phyloP scores from a whole-genome alignment of 1,139 yeast species.

The Yamadazyma atmosphaerica region DNA sequence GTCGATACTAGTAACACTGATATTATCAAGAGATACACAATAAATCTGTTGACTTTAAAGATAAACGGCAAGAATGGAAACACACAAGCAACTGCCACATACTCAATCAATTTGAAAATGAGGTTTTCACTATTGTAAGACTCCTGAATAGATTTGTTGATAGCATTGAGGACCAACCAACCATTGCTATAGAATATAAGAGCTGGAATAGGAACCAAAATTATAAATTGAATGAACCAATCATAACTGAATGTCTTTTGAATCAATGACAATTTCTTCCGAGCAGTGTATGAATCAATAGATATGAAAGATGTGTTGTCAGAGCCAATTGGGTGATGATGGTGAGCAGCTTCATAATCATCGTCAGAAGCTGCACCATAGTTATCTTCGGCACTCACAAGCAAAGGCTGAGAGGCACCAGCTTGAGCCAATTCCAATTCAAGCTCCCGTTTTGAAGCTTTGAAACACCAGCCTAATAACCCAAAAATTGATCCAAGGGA shows the following conservation, averaged over 20 bases:
- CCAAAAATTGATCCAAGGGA: conserved; percentile 60
- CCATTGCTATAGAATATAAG: conserved; percentile 53
- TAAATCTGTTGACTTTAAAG: conserved; percentile 61
- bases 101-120: conserved; percentile 46
- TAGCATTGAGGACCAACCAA: conserved; percentile 57
- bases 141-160: conserved; percentile 72
- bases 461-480: conserved; percentile 45
- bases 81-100: conserved; percentile 41
- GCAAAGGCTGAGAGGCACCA: conserved; percentile 29
- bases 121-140: conserved; percentile 45
- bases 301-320: conserved; percentile 19
- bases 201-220: conserved; percentile 66
- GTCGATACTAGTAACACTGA: conserved; percentile 33
- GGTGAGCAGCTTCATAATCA: conserved; percentile 11
- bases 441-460: conserved; percentile 17
- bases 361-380: conserved; percentile 26
- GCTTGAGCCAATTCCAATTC: conserved; percentile 20
- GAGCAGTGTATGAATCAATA: conserved; percentile 15
- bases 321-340: conserved; percentile 11
- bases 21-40: conserved; percentile 37
- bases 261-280: conserved; percentile 19
- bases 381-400: conserved; percentile 18
- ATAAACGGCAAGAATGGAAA: conserved; percentile 69
- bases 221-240: conserved; percentile 74
- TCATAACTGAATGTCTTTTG: conserved; percentile 60